phyloP scores from a whole-genome alignment of 2,329 filamentous ascomycete genomes.

The Eutypella sp. region DNA sequence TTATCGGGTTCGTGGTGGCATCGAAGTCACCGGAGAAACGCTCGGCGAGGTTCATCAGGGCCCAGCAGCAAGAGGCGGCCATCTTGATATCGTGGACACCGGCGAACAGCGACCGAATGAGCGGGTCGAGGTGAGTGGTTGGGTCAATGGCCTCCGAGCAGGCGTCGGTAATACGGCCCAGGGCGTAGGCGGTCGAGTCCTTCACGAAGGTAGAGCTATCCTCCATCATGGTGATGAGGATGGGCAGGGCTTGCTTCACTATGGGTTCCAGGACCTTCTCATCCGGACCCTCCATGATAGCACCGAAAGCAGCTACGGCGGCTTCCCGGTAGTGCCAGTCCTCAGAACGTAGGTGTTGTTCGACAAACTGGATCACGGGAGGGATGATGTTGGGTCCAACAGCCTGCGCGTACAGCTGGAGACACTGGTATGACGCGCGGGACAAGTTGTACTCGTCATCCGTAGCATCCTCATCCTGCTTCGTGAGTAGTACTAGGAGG shows the following conservation, averaged over 20 bases:
- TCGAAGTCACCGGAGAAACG: constrained; percentile 86
- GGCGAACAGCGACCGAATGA: constrained; percentile 85
- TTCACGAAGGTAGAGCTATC: constrained; percentile 85
- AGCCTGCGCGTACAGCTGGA: constrained; percentile 92
- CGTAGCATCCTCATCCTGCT: constrained; percentile 94
- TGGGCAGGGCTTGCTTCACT: constrained; percentile 89
- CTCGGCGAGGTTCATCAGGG: constrained; percentile 95
- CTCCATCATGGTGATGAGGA: constrained; percentile 88
- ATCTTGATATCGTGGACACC: constrained; percentile 92
- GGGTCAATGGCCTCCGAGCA: constrained; percentile 91
- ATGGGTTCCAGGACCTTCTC: constrained; percentile 88
- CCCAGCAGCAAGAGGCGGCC: constrained; percentile 98
- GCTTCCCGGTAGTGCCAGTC: constrained; percentile 96
- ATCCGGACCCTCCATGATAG: constrained; percentile 97
- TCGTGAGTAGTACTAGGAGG: constrained; percentile 79
- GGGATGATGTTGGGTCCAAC: constrained; percentile 80
- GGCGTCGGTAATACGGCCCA: constrained; percentile 92
- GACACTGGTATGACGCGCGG: constrained; percentile 90
- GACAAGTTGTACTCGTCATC: constrained; percentile 98
- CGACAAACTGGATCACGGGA: constrained; percentile 85
- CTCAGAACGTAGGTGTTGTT: constrained; percentile 80
- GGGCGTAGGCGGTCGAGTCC: constrained; percentile 92
- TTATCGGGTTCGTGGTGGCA: constrained; percentile 73
- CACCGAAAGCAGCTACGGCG: constrained; percentile 93
- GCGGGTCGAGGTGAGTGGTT: constrained; percentile 70